phyloP scores from a whole-genome alignment of 129 eudicot species.

The Helianthus annuus region DNA sequence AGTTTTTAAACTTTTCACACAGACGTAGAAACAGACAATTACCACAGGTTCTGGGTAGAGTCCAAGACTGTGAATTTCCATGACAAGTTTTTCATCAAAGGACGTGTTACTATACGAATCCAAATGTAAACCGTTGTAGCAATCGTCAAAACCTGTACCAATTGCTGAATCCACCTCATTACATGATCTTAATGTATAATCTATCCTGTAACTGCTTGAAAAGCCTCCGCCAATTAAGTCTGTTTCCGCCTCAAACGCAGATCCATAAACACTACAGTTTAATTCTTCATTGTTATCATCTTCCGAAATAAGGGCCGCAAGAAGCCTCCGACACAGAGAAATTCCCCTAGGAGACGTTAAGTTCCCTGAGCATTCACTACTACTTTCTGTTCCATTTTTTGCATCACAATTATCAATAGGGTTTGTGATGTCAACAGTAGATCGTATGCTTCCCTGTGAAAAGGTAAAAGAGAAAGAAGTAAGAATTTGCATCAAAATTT shows the following conservation, averaged over 20 bases:
- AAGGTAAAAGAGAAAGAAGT: slow-evolving; percentile 5
- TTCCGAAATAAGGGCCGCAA: slow-evolving; percentile 70
- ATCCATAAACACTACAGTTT: slow-evolving; percentile 34
- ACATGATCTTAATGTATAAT: slow-evolving; percentile 36
- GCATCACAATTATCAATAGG: slow-evolving; percentile 27
- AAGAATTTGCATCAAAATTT: slow-evolving; percentile 4
- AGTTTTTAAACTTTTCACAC: not conserved
- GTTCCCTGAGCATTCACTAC: slow-evolving; percentile 43
- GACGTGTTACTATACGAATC: slow-evolving; percentile 55
- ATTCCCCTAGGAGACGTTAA: slow-evolving; percentile 25
- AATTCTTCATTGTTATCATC: slow-evolving; percentile 54
- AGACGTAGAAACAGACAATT: not conserved
- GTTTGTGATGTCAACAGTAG: slow-evolving; percentile 35
- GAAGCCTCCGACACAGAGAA: slow-evolving; percentile 59
- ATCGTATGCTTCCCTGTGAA: slow-evolving; percentile 40
- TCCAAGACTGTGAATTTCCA: slow-evolving; percentile 71
- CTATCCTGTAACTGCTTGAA: slow-evolving; percentile 41
- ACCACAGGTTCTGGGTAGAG: slow-evolving; percentile 66
- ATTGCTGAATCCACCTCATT: not conserved
- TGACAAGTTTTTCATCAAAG: slow-evolving; percentile 59
- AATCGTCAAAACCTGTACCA: slow-evolving; percentile 40
- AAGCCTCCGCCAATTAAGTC: slow-evolving; percentile 27
- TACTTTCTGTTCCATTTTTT: slow-evolving; percentile 34
- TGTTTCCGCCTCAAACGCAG: slow-evolving; percentile 38
- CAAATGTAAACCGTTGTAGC: slow-evolving; percentile 45